Evolutionary conservation across 208 protist species (phyloP).

Genomic region (Leishmania aethiopica): DNA sequence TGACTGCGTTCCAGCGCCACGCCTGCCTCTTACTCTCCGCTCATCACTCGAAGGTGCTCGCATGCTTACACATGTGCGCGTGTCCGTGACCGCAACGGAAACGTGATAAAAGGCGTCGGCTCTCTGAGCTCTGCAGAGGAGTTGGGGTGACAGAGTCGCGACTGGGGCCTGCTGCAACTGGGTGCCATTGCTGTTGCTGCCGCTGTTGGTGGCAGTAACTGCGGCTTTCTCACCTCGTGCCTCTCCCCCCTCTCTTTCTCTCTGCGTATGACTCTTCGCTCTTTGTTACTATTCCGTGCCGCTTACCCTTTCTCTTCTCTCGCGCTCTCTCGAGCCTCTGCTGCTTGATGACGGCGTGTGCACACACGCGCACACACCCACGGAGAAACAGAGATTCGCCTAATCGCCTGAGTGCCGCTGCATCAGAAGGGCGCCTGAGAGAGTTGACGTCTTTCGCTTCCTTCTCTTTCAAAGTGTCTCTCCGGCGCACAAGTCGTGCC

Average conservation of each 20-base stretch:
- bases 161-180: not conserved
- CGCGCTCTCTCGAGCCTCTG: not conserved
- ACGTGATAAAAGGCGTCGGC: not conserved
- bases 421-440: not conserved
- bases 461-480: not conserved
- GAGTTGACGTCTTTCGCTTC: not conserved
- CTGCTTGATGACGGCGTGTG: not conserved
- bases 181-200: not conserved
- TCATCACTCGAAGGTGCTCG: not conserved
- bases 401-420: not conserved
- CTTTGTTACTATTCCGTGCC: not conserved
- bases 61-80: not conserved
- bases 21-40: not conserved
- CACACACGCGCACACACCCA: not conserved
- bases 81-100: too few relatives aligned
- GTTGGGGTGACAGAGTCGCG: not conserved
- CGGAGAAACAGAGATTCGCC: not conserved
- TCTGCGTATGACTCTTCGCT: not conserved
- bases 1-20: not conserved
- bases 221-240: not conserved
- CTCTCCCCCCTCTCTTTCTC: not conserved
- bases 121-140: not conserved
- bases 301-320: not conserved
- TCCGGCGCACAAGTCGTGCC: not conserved
- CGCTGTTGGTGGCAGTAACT: not conserved